Evolutionary conservation across 2,329 filamentous ascomycete genomes (phyloP), one percentile per base, ranked within the genome.

Genomic region (Geosmithia morbida): DNA sequence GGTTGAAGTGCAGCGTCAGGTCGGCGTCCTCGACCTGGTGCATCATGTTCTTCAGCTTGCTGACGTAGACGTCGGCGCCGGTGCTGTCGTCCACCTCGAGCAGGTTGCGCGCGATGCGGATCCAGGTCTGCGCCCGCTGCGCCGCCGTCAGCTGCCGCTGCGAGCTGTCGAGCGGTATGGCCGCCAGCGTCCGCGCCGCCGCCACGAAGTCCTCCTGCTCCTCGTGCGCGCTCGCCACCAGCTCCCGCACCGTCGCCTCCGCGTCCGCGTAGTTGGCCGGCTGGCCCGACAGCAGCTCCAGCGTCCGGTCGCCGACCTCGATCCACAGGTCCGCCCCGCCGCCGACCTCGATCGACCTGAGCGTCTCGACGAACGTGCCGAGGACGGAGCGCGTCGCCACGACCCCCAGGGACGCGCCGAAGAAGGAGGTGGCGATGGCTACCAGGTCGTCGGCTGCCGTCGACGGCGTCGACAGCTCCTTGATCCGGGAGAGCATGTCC

Each of bases 41-140:
- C 61, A 95, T 87, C 54, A 96, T 74, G 59, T 92, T 90, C 68
- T 96, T 97, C 64, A 94, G 84, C 64, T 90, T 89, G 72, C 96
- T 96, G 57, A 98, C 75, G 61, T 89, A 94, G 41, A 76, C 78
- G 61, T 94, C 87, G 41, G 92, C 92, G 37, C 77, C 75, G 1
- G 83, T 87, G 8, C 87, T 84, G 66, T 97, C 89, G 61, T 95
- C 90, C 44, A 89, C 87, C 68, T 98, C 90, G 51, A 98, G 77
- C 61, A 92, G 94, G 69, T 94, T 85, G 51, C 92, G 80, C 60
- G 94, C 88, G 59, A 98, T 95, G 50, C 90, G 85, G 55, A 97
- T 84, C 87, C 90, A 97, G 48, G 92, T 78, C 48, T 74, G 73
- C 8, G 87, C 87, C 65, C 88, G 89, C 55, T 90, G 85, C 56